Base-by-base conservation (phyloP, 305 asterid species). In the Striga hermonthica region DNA sequence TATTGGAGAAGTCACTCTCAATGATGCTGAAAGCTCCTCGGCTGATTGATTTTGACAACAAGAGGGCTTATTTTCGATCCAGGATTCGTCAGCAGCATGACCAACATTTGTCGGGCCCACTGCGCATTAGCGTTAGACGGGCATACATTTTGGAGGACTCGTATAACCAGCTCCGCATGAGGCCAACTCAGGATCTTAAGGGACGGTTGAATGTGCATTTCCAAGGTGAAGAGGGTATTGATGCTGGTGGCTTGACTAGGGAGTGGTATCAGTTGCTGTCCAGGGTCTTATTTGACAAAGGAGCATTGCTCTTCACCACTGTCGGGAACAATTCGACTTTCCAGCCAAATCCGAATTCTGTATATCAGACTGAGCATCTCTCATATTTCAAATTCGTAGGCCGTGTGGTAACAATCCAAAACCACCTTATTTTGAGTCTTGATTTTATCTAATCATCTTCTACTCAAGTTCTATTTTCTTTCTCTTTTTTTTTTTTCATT, bases 201-300 rank as follows among this genome's bases (percentile, higher is more conserved):
- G 98, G 99, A 47, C 90, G 99, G 66, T 72, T 94, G 79, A 94
- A 94, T 79, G 98, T 94, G 77, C 97, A 91, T 87, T 94, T 94
- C 82, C 99, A 94, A 84, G 98, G 97, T 58, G 99, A 94, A 84
- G 99, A 94, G 84, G 99, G 99, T 82, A 94, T 94, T 62, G 99
- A 94, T 80, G 99, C 99, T 73, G 99, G 99, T 70, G 99, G 99
- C 68, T 83, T 94, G 86, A 94, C 98, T 38, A 84, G 99, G 78
- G 99, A 94, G 76, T 94, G 99, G 99, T 94, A 94, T 77, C 99
- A 86, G 76, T 66, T 94, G 56, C 79, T 94, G 66, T 94, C 99
- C 5, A 88, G 99, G 83, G 99, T 94, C 67, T 71, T 94, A 75
- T 94, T 94, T 82, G 99, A 94, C 89, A 94, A 91, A 78, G 99